Evolutionary conservation across 106 monocot genomes (phyloP).

Genomic region (Dendrobium chrysotoxum): DNA sequence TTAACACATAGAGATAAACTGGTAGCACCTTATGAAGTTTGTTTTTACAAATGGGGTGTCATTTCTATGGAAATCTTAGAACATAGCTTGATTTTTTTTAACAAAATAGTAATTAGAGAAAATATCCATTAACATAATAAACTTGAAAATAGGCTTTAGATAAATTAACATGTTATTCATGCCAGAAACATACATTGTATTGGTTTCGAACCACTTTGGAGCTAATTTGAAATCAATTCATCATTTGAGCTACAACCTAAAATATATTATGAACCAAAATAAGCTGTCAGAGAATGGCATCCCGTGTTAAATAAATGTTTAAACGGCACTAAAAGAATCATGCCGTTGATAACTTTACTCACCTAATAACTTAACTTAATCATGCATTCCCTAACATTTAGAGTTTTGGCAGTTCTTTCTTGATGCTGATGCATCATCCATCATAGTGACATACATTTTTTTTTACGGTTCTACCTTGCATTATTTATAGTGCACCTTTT

Average conservation of each 20-base stretch:
- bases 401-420: neutral
- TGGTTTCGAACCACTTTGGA: neutral
- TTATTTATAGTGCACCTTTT: neutral
- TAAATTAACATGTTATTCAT: neutral
- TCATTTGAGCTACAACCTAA: neutral
- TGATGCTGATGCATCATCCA: neutral
- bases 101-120: neutral
- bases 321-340: neutral
- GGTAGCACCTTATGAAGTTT: neutral
- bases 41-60: neutral
- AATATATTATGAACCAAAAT: neutral
- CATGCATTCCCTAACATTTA: neutral
- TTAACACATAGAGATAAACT: neutral
- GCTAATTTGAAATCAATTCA: neutral
- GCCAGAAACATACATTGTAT: neutral
- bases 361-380: neutral
- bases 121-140: neutral
- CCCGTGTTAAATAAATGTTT: neutral
- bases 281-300: neutral
- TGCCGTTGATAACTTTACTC: neutral
- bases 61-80: neutral
- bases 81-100: neutral
- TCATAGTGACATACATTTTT: neutral
- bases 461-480: neutral
- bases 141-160: neutral